phyloP scores from a whole-genome alignment of 164 flowering plant species.

The Warburgia ugandensis region DNA sequence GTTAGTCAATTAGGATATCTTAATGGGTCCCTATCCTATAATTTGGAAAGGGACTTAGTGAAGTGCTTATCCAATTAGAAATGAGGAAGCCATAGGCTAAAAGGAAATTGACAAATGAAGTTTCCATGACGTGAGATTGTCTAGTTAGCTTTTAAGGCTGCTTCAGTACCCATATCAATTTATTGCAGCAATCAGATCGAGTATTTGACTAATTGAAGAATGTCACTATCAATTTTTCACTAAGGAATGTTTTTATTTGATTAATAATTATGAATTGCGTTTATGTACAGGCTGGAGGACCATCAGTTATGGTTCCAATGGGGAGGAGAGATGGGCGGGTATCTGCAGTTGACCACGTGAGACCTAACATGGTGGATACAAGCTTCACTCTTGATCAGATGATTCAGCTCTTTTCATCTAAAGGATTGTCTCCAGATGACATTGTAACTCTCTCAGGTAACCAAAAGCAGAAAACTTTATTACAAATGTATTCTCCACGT shows the following conservation, averaged over 20 bases:
- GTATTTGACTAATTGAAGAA: no score
- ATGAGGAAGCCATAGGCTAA: no score
- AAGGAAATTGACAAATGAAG: background rate
- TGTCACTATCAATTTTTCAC: background rate
- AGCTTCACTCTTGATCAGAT: conserved; percentile 64
- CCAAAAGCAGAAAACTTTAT: background rate
- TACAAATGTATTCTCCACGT: background rate
- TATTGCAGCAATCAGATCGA: no score
- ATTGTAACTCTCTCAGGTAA: conserved; percentile 71
- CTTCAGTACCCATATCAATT: background rate
- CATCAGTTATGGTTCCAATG: conserved; percentile 45
- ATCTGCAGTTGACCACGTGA: conserved; percentile 50
- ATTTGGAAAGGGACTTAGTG: no score
- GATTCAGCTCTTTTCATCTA: conserved; percentile 51
- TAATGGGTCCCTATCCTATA: no score
- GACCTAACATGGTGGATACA: conserved; percentile 70
- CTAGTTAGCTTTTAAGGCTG: background rate
- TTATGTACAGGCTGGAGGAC: conserved; percentile 59
- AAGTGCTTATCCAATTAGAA: no score
- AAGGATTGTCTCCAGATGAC: conserved; percentile 68
- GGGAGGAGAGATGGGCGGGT: conserved; percentile 69
- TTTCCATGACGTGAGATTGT: background rate
- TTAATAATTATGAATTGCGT: background rate
- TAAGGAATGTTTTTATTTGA: background rate
- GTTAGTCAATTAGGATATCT: no score